Evolutionary conservation across 1,284 basidiomycete genomes (phyloP).

Genomic region (Microbotryum scabiosae): DNA sequence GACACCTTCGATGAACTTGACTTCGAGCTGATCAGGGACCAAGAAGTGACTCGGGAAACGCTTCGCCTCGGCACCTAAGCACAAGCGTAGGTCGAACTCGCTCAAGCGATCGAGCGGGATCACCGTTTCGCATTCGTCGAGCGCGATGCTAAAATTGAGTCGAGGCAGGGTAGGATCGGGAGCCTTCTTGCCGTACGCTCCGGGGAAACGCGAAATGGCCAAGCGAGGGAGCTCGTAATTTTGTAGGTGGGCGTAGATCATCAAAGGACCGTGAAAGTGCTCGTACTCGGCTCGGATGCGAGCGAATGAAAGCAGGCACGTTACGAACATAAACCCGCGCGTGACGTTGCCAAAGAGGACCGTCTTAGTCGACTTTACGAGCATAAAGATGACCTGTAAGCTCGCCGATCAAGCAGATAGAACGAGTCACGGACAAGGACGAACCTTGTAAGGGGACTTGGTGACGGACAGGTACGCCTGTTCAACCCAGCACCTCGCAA

Average conservation of each 20-base stretch:
- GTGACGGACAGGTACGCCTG: constrained; percentile 61
- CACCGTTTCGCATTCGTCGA: constrained; percentile 48
- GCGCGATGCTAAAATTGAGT: constrained; percentile 21
- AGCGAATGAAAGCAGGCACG: constrained; percentile 62
- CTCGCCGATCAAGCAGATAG: too few relatives aligned
- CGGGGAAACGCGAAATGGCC: constrained; percentile 53
- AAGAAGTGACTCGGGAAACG: constrained; percentile 87
- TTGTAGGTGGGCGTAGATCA: constrained; percentile 64
- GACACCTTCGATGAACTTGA: constrained; percentile 83
- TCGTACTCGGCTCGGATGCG: constrained; percentile 71
- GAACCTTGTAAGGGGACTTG: constrained; percentile 70
- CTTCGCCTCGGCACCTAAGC: constrained; percentile 92
- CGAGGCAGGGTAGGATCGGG: constrained; percentile 25
- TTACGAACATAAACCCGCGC: constrained; percentile 55
- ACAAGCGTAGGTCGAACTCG: constrained; percentile 68
- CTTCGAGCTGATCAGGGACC: constrained; percentile 69
- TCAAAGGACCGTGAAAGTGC: constrained; percentile 87
- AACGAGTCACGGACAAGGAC: constrained; percentile 32
- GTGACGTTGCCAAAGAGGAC: constrained; percentile 69
- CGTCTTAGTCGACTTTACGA: constrained; percentile 60
- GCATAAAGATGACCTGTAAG: background rate
- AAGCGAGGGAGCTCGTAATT: constrained; percentile 68
- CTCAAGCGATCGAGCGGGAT: constrained; percentile 63
- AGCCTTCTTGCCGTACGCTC: constrained; percentile 8
- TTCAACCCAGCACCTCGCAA: constrained; percentile 78